Evolutionary conservation across 164 flowering plant species (phyloP), one percentile per base, ranked within the genome.

Genomic region (Umbilicus rupestris): DNA sequence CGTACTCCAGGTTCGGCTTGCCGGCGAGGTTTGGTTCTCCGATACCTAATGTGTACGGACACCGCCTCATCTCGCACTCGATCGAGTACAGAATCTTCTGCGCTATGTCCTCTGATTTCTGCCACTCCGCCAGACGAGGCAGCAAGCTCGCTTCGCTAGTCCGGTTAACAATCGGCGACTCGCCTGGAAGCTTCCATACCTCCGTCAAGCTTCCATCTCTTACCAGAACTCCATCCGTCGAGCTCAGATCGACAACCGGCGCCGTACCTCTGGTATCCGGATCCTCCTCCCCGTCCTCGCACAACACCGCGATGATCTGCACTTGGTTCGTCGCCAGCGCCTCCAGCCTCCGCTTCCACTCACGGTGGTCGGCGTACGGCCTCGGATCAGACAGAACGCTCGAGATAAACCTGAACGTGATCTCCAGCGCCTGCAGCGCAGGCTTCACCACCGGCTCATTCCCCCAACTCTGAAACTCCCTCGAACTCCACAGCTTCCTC

Each of bases 1-100:
- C 98, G 83, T 93, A 93, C 3, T 85, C 78, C 15, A 93, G 85
- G 71, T 66, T 78, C 20, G 93, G 92, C 68, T 93, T 93, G 0
- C 90, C 88, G 67, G 76, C 64, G 16, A 90, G 78, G 58, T 93
- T 93, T 33, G 90, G 90, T 73, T 93, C 98, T 1, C 98, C 98
- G 12, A 93, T 46, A 3, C 97, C 98, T 7, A 93, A 77, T 20
- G 97, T 87, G 86, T 80, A 93, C 33, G 82, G 81, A 47, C 88
- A 79, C 66, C 86, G 44, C 72, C 77, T 68, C 94, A 93, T 84
- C 71, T 81, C 81, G 80, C 86, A 78, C 71, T 93, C 98, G 71
- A 90, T 78, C 59, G 87, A 72, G 77, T 78, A 81, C 59, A 79
- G 64, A 33, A 88, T 81, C 74, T 76, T 85, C 76, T 81, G 62